Evolutionary conservation across 139 green algal species (phyloP).

Genomic region (Chlamydomonas urium): DNA sequence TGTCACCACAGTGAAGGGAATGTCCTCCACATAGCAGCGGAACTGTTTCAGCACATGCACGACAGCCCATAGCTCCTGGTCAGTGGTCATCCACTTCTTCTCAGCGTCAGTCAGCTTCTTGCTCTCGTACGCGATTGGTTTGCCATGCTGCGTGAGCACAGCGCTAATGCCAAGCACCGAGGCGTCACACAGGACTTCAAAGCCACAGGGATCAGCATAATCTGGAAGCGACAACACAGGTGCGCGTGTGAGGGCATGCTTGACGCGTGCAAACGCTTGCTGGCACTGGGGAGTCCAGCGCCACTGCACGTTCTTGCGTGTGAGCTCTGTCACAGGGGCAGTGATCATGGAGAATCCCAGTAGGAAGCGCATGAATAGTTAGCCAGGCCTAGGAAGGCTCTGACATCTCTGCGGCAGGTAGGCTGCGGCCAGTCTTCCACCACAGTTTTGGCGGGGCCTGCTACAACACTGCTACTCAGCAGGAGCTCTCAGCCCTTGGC

Average conservation of each 20-base stretch:
- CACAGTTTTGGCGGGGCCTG: too few relatives aligned
- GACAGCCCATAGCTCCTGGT: slow-evolving; percentile 22
- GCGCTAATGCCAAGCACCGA: slow-evolving; percentile 18
- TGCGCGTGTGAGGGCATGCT: slow-evolving; percentile 18
- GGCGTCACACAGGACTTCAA: slow-evolving; percentile 27
- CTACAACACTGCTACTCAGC: too few relatives aligned
- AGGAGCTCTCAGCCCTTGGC: too few relatives aligned
- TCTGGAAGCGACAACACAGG: slow-evolving; percentile 27
- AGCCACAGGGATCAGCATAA: not conserved
- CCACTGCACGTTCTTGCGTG: not conserved
- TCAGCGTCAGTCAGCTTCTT: slow-evolving; percentile 27
- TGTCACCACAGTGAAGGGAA: not conserved
- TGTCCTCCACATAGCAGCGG: slow-evolving; percentile 3
- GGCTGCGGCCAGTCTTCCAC: too few relatives aligned
- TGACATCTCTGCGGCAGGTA: not conserved
- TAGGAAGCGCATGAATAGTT: slow-evolving; percentile 40
- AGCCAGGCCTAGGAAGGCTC: slow-evolving; percentile 21
- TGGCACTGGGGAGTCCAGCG: slow-evolving; percentile 15
- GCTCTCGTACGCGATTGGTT: slow-evolving; percentile 21
- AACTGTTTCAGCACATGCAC: not conserved
- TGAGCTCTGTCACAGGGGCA: slow-evolving; percentile 22
- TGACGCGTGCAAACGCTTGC: slow-evolving; percentile 23
- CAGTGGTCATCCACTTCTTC: slow-evolving; percentile 22
- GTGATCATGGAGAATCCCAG: slow-evolving; percentile 14
- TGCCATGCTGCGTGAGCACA: slow-evolving; percentile 30